Evolutionary conservation across 2,329 filamentous ascomycete genomes (phyloP).

Genomic region (Lasiodiplodia sp.): DNA sequence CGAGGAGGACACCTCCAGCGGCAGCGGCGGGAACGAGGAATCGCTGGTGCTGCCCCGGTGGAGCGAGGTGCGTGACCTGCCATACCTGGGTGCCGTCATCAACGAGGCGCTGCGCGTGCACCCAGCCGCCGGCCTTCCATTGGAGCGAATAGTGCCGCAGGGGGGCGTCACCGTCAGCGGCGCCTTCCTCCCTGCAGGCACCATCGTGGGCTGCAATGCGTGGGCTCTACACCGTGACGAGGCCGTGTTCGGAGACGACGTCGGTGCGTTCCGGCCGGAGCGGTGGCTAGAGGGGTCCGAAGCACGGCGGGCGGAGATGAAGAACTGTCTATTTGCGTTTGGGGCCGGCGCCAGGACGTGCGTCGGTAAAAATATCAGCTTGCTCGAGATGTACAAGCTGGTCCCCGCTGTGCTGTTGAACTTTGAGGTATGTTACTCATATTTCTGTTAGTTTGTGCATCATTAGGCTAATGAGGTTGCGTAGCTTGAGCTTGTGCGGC

Average conservation of each 20-base stretch:
- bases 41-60: conserved; percentile 33
- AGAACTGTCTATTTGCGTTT: conserved; percentile 42
- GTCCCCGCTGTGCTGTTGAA: conserved; percentile 43
- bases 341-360: conserved; percentile 49
- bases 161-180: conserved; percentile 41
- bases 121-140: conserved; percentile 56
- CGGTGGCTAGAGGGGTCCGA: conserved; percentile 36
- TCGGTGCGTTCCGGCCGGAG: conserved; percentile 15
- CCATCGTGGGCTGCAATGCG: conserved; percentile 19
- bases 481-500: conserved; percentile 1
- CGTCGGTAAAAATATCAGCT: conserved; percentile 46
- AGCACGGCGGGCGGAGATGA: conserved; percentile 39
- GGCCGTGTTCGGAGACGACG: conserved; percentile 17
- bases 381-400: conserved; percentile 48
- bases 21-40: conserved; percentile 37
- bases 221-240: conserved; percentile 26
- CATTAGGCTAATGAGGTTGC: not conserved
- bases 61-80: conserved; percentile 25
- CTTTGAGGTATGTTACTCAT: conserved; percentile 29
- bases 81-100: conserved; percentile 61
- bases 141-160: conserved; percentile 59
- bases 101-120: conserved; percentile 61
- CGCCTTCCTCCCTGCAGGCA: conserved; percentile 1
- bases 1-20: conserved; percentile 34
- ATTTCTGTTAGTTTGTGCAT: not conserved